These are phyloP conservation scores for Penicillium goetzii DNA, from an alignment of 495 filamentous ascomycete species.

Conservation along the genomic window DNA sequence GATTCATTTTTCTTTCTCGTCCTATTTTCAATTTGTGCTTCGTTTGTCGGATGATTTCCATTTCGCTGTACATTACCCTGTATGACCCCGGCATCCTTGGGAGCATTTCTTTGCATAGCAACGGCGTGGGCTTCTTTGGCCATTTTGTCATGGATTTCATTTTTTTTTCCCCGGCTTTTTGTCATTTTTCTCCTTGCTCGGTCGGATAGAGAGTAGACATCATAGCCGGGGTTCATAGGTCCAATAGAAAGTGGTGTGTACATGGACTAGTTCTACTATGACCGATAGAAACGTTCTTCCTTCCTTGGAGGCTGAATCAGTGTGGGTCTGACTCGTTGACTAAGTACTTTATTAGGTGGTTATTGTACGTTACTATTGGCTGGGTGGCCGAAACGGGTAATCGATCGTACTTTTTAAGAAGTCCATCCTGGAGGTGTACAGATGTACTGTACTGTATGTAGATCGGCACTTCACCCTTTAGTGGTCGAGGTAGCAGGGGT, in stretches of 20 bases:
- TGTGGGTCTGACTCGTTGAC: constrained; percentile 30
- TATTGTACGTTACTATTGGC: constrained; percentile 3
- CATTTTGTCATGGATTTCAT: constrained; percentile 6
- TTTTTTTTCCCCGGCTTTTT: constrained; percentile 8
- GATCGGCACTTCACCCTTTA: not conserved
- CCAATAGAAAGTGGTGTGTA: constrained; percentile 20
- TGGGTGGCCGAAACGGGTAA: not conserved
- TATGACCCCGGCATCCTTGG: constrained; percentile 21
- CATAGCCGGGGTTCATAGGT: not conserved
- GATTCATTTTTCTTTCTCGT: not conserved
- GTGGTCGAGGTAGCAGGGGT: not conserved
- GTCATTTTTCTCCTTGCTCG: not conserved
- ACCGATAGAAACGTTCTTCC: constrained; percentile 12
- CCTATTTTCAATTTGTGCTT: constrained; percentile 14
- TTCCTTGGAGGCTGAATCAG: constrained; percentile 24
- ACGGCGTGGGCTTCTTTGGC: constrained; percentile 27
- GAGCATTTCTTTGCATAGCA: constrained; percentile 37
- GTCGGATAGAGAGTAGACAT: not conserved
- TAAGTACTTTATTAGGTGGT: not conserved
- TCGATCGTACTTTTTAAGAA: not conserved
- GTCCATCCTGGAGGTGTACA: not conserved
- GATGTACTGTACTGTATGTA: not conserved
- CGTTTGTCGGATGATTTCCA: constrained; percentile 14
- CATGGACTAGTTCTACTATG: constrained; percentile 18
- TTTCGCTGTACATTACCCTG: constrained; percentile 30